A percentile compares a stretch with the other conserved stretches of the same genome.
Evolutionary conservation across 2,329 filamentous ascomycete genomes (phyloP).

Genomic region (Gremmenia infestans): DNA sequence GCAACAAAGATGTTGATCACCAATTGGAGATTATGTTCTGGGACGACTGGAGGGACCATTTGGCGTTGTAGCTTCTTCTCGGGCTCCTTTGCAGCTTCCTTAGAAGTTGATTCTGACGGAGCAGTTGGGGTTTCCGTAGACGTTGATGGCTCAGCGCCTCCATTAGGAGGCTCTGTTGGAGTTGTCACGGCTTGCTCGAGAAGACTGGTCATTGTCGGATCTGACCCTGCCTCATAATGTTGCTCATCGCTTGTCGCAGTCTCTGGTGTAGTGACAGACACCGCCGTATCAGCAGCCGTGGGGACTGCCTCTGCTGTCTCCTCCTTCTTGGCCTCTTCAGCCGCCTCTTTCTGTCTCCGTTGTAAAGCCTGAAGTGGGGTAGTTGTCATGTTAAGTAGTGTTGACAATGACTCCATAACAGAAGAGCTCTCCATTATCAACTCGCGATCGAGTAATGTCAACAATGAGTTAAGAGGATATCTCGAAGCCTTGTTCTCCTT

Average conservation of each 20-base stretch:
- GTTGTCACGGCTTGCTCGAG: conserved; percentile 7
- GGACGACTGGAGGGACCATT: conserved; percentile 79
- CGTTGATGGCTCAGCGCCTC: conserved; percentile 18
- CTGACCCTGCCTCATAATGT: conserved; percentile 9
- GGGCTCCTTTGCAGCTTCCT: conserved; percentile 24
- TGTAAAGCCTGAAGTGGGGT: conserved; percentile 76
- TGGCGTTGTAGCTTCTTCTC: conserved; percentile 35
- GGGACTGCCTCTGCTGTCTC: conserved; percentile 28
- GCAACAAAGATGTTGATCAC: conserved; percentile 97
- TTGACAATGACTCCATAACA: conserved; percentile 91
- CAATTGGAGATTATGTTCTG: conserved; percentile 81
- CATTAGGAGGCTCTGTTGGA: conserved; percentile 6
- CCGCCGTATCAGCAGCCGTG: conserved; percentile 17
- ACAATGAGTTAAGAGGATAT: conserved; percentile 86
- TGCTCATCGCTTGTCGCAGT: conserved; percentile 13
- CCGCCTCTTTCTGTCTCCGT: conserved; percentile 73
- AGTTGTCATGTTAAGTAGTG: conserved; percentile 82
- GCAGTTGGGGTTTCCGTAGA: conserved; percentile 18
- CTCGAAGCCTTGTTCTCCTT: conserved; percentile 81
- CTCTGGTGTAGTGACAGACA: conserved; percentile 21
- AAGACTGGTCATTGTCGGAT: conserved; percentile 10
- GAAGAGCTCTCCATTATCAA: conserved; percentile 95
- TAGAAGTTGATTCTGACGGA: conserved; percentile 21
- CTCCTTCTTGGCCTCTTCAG: conserved; percentile 47
- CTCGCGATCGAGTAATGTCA: conserved; percentile 85